Base-by-base conservation (phyloP, 2,329 filamentous ascomycete species). In the Pezicula radicicola region DNA sequence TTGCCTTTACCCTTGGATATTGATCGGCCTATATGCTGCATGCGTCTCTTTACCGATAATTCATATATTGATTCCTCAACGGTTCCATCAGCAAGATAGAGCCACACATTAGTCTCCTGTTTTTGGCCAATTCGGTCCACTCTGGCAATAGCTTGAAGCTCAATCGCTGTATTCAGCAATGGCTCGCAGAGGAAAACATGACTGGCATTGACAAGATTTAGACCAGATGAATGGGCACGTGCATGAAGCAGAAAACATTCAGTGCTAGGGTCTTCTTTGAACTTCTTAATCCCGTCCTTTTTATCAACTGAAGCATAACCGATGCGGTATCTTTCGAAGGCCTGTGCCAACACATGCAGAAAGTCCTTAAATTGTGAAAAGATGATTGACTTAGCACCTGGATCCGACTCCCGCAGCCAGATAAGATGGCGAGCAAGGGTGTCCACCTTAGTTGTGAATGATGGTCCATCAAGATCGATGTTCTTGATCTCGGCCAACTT, bases 151-250 rank as follows among this genome's bases (percentile, higher is more conserved):
- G 92, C 93, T 69, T 99, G 94, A 9, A 97, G 78, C 69, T 97
- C 94, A 15, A 99, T 83, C 0, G 92, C 91, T 0, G 93, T 93
- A 65, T 97, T 96, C 60, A 97, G 84, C 3, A 97, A 75, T 2
- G 94, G 94, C 66, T 99, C 94, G 67, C 91, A 96, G 4, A 99
- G 79, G 65, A 97, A 95, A 1, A 97, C 91, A 65, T 97, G 91
- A 45, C 85, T 96, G 4, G 93, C 94, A 62, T 95, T 93, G 58
- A 96, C 88, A 0, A 99, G 80, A 55, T 96, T 97, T 28, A 99
- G 76, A 0, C 94, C 94, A 1, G 89, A 92, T 0, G 90, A 88
- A 66, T 96, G 90, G 0, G 90, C 88, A 58, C 91, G 89, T 6
- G 92, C 92, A 65, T 97, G 91, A 13, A 99, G 79, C 3, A 97